Base-by-base conservation (phyloP, 108 stramenopile genomes). In the Cyclostephanos tholiformis region DNA sequence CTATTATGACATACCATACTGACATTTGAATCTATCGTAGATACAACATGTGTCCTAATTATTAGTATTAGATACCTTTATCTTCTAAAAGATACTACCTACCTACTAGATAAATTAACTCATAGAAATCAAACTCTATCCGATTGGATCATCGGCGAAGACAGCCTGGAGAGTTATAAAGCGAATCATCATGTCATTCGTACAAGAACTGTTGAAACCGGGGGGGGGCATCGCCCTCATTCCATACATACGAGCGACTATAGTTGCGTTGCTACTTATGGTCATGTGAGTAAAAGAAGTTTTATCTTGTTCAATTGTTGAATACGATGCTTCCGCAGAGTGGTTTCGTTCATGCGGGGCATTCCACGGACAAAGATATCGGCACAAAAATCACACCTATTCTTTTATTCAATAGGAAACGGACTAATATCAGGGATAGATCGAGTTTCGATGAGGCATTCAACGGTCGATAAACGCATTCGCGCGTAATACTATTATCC, bases 211-310 rank as follows among this genome's bases (percentile, higher is more conserved):
- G 38, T 82, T 95, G 71, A 71, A 82, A 61, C 94, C 94, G 13
- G 94, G 94, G 38, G 94, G 94, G 22, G 94, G 90, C 9, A 83
- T 95, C 53, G 84, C 89, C 61, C 86, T 95, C 23, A 80, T 95
- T 60, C 94, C 94, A 29, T 92, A 91, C 63, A 92, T 95, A 46
- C 80, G 89, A 16, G 62, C 71, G 72, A 88, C 91, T 67, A 91
- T 95, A 80, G 62, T 60, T 12, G n/a, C 79, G 10, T 50, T 95
- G 61, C 68, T 95, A 19, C 61, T 91, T 14, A 68, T 89, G 75
- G 86, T 84, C 44, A 70, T 65, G 78, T 80, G 63, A 80, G 80
- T 0, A 46, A 46, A 46, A 0, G 44, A 1, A 57, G 41, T 41
- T 14, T n/a, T n/a, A n/a, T n/a, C n/a, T n/a, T n/a, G n/a, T n/a